Evolutionary conservation across 2,329 filamentous ascomycete species (phyloP), one percentile per base, ranked within the genome.

Genomic region (Aspergillus thermomutatus): DNA sequence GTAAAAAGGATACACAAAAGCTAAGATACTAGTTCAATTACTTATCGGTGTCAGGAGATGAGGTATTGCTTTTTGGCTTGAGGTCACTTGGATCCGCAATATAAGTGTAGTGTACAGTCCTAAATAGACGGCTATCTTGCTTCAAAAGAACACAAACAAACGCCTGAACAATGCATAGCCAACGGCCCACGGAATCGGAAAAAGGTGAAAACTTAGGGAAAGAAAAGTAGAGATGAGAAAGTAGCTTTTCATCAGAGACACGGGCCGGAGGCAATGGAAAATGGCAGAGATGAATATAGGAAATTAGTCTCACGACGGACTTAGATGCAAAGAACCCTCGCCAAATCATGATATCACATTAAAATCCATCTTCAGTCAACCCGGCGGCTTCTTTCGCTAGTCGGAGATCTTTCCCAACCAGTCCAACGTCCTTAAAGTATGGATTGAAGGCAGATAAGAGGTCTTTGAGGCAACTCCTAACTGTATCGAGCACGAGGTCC

Each of bases 401-500:
- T 64, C 87, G 82, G 64, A 96, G 79, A 66, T 97, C 92, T 54
- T 82, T 81, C 59, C 82, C 79, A 41, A 80, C 87, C 61, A 97
- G 75, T 48, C 88, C 84, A 63, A 96, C 77, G 59, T 90, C 86
- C 37, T 79, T 77, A 61, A 87, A 82, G 72, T 92, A 97, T 56
- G 85, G 83, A 56, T 87, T 89, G 75, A 96, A 97, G 23, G 82
- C 85, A 10, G 76, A 71, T 37, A 97, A 66, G 4, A 97, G 78
- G 55, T 85, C 82, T 45, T 78, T 77, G 48, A 97, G 77, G 0
- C 86, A 86, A 3, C 77, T 78, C 69, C 84, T 88, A 64, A 97
- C 70, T 17, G 84, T 83, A 17, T 80, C 76, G 47, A 91, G 63
- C 10, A 96, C 80, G 43, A 84, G 79, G 21, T 92, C 85, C n/a